These are phyloP conservation scores for Telfairia occidentalis DNA, from an alignment of 331 rosid species.

Conservation along the genomic window DNA sequence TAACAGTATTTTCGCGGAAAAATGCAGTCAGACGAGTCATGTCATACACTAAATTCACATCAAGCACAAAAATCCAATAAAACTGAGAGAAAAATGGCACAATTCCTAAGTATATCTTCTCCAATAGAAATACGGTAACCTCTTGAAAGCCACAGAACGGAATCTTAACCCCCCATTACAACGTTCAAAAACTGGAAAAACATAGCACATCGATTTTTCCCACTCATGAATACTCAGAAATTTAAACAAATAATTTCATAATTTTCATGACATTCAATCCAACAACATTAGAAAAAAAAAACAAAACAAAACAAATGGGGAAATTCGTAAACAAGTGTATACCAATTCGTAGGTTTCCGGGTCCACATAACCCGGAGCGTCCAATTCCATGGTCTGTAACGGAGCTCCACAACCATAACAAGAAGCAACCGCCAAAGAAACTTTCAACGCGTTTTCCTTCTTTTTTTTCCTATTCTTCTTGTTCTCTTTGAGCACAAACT, in stretches of 20 bases:
- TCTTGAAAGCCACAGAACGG: not conserved
- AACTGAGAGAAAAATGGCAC: not conserved
- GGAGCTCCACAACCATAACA: constrained; percentile 96
- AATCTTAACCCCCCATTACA: not conserved
- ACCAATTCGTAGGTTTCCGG: constrained; percentile 55
- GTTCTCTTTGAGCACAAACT: constrained; percentile 41
- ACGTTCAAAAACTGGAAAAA: not conserved
- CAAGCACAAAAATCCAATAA: not conserved
- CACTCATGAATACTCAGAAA: not conserved
- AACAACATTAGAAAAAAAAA: not conserved
- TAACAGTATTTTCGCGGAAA: not conserved
- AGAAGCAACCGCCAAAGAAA: constrained; percentile 29
- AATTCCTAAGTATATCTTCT: not conserved
- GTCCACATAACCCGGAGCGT: constrained; percentile 73
- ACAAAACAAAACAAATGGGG: not conserved
- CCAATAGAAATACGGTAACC: not conserved
- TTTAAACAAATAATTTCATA: not conserved
- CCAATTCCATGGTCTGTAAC: constrained; percentile 54
- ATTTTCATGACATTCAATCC: not conserved
- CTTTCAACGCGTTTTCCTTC: constrained; percentile 40
- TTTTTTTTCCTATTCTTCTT: constrained; percentile 28
- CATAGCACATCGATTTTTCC: not conserved
- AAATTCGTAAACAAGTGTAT: not conserved
- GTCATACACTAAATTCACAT: not conserved
- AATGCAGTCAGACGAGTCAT: not conserved